Percentiles rank a stretch among this genome's conserved stretches.
These are phyloP conservation scores for Agaricus subrufescens DNA, from an alignment of 768 basidiomycete genomes.

Conservation along the genomic window DNA sequence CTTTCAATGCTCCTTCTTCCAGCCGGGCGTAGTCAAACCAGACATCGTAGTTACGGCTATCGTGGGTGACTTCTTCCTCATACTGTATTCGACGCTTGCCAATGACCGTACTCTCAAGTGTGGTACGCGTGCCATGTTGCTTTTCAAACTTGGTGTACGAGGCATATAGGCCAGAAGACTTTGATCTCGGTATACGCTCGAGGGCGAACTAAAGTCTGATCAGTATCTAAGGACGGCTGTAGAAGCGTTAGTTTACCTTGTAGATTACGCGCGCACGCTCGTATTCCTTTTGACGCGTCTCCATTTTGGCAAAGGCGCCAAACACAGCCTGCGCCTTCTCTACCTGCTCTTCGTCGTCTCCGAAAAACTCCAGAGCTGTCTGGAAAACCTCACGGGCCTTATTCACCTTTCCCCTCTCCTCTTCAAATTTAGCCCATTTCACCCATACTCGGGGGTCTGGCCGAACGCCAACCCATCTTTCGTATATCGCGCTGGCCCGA, in stretches of 20 bases:
- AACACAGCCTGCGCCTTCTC: conserved; percentile 97
- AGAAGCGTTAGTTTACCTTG: conserved; percentile 53
- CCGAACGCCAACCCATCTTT: conserved; percentile 77
- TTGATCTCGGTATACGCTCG: conserved; percentile 85
- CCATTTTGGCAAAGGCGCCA: conserved; percentile 94
- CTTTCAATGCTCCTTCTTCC: conserved; percentile 82
- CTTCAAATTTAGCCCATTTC: conserved; percentile 87
- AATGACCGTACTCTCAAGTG: conserved; percentile 89
- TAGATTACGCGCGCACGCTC: conserved; percentile 97
- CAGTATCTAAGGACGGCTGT: background rate
- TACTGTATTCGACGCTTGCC: conserved; percentile 99
- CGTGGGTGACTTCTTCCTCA: conserved; percentile 90
- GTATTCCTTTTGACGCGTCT: conserved; percentile 92
- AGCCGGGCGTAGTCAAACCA: conserved; percentile 97
- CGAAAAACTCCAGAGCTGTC: conserved; percentile 85
- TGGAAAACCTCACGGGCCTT: conserved; percentile 87
- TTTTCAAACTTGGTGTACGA: conserved; percentile 98
- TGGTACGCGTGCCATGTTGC: conserved; percentile 85
- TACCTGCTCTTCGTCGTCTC: conserved; percentile 85
- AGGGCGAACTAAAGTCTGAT: conserved; percentile 74
- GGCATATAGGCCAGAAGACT: conserved; percentile 83
- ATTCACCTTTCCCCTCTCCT: conserved; percentile 67
- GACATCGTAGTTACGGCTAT: conserved; percentile 92
- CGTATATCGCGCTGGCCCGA: conserved; percentile 88
- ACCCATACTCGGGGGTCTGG: conserved; percentile 81